A percentile compares a stretch with the other conserved stretches of the same genome.
phyloP scores from a whole-genome alignment of 352 stramenopile genomes.

The Phytopythium montanum region DNA sequence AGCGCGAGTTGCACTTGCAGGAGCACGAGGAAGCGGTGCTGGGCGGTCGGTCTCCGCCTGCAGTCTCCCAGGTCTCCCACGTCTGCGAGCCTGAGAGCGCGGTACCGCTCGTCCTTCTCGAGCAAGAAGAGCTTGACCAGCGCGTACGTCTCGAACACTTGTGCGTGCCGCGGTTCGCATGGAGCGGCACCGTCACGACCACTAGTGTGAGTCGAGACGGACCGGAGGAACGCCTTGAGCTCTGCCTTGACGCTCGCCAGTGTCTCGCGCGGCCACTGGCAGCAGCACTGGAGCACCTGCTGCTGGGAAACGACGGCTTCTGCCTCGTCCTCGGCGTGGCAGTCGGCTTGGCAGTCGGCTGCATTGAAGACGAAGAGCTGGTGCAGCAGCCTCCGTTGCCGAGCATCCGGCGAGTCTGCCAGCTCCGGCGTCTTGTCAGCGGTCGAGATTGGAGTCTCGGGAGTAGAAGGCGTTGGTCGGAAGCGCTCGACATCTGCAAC shows the following conservation, averaged over 20 bases:
- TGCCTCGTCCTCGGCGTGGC: not conserved
- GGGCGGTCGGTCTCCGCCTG: not conserved
- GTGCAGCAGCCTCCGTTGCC: not conserved
- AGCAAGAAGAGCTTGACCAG: conserved; percentile 55
- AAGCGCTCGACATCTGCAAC: not conserved
- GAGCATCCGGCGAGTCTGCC: not conserved
- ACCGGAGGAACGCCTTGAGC: conserved; percentile 29
- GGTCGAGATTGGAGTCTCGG: not conserved
- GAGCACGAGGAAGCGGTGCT: conserved; percentile 15
- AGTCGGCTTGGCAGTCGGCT: not conserved
- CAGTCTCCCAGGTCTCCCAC: not conserved
- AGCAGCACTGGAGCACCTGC: conserved; percentile 8
- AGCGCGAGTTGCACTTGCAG: conserved; percentile 50
- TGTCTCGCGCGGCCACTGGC: conserved; percentile 23
- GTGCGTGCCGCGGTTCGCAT: not conserved
- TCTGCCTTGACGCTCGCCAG: conserved; percentile 28
- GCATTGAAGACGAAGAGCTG: not conserved
- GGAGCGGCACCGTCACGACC: not conserved
- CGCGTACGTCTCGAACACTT: conserved; percentile 38
- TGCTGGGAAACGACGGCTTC: not conserved
- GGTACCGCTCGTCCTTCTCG: conserved; percentile 22
- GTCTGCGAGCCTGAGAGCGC: not conserved
- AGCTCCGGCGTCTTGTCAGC: not conserved
- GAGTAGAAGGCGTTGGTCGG: not conserved
- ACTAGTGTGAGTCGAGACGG: not conserved